phyloP scores from a whole-genome alignment of 179 eudicot species.

The Actinidia chinensis region DNA sequence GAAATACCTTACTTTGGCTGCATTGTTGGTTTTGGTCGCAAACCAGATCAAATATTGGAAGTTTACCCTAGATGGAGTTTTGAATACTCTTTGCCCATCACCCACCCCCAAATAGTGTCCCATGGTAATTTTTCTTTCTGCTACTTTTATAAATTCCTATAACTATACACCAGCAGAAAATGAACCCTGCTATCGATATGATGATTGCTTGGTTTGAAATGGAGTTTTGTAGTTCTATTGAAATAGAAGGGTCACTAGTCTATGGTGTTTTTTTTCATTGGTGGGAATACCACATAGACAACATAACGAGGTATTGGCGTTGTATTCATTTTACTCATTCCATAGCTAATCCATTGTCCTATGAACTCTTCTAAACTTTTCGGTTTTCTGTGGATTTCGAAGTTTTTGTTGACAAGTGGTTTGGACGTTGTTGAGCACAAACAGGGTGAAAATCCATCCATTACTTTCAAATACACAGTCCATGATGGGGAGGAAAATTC shows the following conservation, averaged over 20 bases:
- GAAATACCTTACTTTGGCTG: slow-evolving; percentile 69
- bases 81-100: slow-evolving; percentile 66
- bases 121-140: slow-evolving; percentile 57
- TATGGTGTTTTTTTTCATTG: no score
- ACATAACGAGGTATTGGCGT: no score
- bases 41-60: slow-evolving; percentile 91
- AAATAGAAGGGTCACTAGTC: no score
- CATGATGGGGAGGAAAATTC: slow-evolving; percentile 86
- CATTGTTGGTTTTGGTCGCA: slow-evolving; percentile 97
- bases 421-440: slow-evolving; percentile 84
- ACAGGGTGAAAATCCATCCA: slow-evolving; percentile 73
- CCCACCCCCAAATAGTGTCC: slow-evolving; percentile 87
- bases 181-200: no score
- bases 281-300: no score
- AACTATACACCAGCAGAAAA: no score
- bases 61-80: slow-evolving; percentile 69
- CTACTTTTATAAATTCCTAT: no score
- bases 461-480: slow-evolving; percentile 81
- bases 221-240: no score
- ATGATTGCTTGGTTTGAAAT: no score
- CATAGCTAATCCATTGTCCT: not conserved
- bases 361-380: not conserved
- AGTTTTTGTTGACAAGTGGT: slow-evolving; percentile 89
- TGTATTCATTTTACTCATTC: no score
- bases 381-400: slow-evolving; percentile 64